Percentiles rank a stretch among this genome's conserved stretches.
These are phyloP conservation scores for Ilyonectria robusta DNA, from an alignment of 2,329 filamentous ascomycete species.

Conservation along the genomic window DNA sequence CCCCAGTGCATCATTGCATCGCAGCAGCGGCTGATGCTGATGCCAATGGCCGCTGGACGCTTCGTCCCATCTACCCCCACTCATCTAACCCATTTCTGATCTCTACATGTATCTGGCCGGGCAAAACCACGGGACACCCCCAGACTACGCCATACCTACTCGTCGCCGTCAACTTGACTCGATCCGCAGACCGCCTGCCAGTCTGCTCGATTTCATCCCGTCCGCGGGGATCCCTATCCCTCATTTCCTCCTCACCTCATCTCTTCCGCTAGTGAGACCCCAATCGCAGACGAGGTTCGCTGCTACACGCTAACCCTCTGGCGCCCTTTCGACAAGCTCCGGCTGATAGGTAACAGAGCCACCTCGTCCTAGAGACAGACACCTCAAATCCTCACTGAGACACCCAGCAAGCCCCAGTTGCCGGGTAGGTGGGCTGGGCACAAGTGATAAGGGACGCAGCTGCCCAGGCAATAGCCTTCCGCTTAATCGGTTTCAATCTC, in stretches of 20 bases:
- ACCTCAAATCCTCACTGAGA: conserved; percentile 10
- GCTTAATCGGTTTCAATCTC: conserved; percentile 11
- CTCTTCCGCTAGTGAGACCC: conserved; percentile 22
- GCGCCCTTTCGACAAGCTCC: conserved; percentile 18
- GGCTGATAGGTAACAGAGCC: conserved; percentile 15
- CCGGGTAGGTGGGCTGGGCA: conserved; percentile 20
- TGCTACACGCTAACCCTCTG: conserved; percentile 21
- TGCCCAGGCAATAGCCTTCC: conserved; percentile 26
- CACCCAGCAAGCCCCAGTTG: conserved; percentile 5
- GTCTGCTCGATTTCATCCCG: conserved; percentile 21
- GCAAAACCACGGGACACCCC: conserved; percentile 37
- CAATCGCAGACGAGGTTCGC: conserved; percentile 20
- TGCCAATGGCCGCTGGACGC: conserved; percentile 40
- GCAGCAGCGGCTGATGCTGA: conserved; percentile 42
- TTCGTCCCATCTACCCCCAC: conserved; percentile 47
- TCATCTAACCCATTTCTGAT: conserved; percentile 41
- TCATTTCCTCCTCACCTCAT: conserved; percentile 13
- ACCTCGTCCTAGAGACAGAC: conserved; percentile 21
- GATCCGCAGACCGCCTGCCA: conserved; percentile 38
- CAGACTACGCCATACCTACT: conserved; percentile 38
- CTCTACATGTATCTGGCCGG: conserved; percentile 39
- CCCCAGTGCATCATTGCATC: conserved; percentile 33
- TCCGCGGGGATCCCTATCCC: conserved; percentile 9
- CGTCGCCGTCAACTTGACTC: conserved; percentile 33
- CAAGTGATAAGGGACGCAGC: conserved; percentile 32